Conservation (phyloP, 179 eudicot genomes). For the Silene noctiflora region DNA sequence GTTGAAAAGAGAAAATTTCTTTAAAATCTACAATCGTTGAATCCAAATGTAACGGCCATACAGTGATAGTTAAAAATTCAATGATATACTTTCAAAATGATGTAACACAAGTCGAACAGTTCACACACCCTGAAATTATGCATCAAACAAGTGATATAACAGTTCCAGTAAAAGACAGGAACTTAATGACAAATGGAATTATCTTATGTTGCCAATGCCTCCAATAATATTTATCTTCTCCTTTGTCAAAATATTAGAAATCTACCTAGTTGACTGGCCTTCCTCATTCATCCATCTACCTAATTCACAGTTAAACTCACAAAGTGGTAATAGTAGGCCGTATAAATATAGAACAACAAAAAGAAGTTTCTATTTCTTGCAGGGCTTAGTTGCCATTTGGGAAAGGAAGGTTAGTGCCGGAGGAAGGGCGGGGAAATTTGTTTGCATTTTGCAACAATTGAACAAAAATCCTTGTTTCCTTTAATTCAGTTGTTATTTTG, state of each 20-base stretch:
- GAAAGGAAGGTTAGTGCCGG: no score
- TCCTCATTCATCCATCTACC: background rate
- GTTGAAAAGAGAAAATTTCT: background rate
- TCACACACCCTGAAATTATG: background rate
- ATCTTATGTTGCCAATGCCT: background rate
- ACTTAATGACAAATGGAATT: background rate
- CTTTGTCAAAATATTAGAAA: background rate
- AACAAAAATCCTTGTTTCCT: no score
- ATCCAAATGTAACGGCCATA: background rate
- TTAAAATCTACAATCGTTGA: background rate
- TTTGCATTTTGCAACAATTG: no score
- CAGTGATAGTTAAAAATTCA: background rate
- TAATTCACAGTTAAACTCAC: background rate
- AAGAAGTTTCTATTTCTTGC: background rate
- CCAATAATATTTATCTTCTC: background rate
- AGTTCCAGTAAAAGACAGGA: background rate
- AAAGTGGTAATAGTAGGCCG: background rate
- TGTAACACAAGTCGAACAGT: background rate
- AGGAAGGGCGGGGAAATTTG: no score
- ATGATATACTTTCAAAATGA: background rate
- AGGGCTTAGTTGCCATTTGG: no score
- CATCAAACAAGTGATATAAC: background rate
- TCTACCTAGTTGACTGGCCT: background rate
- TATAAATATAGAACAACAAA: background rate
- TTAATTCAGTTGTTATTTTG: no score